These are phyloP conservation scores for Didymella pomorum DNA, from an alignment of 2,329 filamentous ascomycete species.

Conservation along the genomic window DNA sequence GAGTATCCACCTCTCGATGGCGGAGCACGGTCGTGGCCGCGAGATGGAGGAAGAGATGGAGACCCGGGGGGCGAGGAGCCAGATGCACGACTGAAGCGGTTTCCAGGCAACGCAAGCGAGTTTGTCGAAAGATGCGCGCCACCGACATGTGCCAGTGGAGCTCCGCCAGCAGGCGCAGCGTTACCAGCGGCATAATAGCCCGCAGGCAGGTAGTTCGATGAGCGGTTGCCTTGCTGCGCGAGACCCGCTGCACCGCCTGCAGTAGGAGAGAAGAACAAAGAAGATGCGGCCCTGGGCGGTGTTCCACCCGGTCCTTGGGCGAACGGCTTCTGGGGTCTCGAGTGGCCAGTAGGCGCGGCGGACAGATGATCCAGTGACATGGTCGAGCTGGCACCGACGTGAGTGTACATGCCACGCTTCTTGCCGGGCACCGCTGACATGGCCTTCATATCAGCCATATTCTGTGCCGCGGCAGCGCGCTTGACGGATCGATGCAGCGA, in stretches of 20 bases:
- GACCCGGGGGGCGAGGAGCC: constrained; percentile 47
- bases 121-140: constrained; percentile 42
- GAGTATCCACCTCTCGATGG: constrained; percentile 44
- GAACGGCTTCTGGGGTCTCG: constrained; percentile 43
- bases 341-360: constrained; percentile 46
- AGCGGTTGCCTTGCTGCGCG: constrained; percentile 63
- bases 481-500: constrained; percentile 91
- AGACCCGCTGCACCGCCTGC: constrained; percentile 65
- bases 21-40: constrained; percentile 47
- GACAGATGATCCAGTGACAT: constrained; percentile 64
- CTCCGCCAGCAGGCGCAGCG: constrained; percentile 54
- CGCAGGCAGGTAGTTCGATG: constrained; percentile 83
- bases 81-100: constrained; percentile 46
- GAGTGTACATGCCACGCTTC: constrained; percentile 54
- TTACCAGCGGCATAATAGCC: constrained; percentile 85
- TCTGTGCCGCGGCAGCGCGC: constrained; percentile 79
- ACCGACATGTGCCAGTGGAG: constrained; percentile 53
- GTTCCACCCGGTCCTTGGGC: constrained; percentile 35
- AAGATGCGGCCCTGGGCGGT: constrained; percentile 51
- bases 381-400: constrained; percentile 59
- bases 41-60: constrained; percentile 47
- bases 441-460: constrained; percentile 73
- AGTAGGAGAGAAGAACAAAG: constrained; percentile 95
- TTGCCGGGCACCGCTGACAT: constrained; percentile 55
- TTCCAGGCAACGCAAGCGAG: constrained; percentile 40